A percentile compares a stretch with the other conserved stretches of the same genome.
These are phyloP conservation scores for Talaromyces ruber DNA, from an alignment of 495 filamentous ascomycete species.

Conservation along the genomic window DNA sequence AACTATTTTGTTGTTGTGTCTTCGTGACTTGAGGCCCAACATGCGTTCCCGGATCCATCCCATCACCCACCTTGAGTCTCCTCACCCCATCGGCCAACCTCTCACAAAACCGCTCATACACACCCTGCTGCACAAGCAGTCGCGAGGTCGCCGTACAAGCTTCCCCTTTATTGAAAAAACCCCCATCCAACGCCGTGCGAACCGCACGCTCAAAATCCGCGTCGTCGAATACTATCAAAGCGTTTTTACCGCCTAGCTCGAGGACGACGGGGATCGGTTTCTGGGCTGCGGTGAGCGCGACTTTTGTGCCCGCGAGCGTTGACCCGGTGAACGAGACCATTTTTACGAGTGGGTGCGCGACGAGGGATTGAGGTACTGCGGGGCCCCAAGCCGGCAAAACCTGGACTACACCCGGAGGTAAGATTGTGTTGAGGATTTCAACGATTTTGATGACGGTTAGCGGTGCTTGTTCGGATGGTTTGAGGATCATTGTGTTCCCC, in stretches of 20 bases:
- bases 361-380: neutral
- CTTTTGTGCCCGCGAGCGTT: neutral
- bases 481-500: conserved; percentile 47
- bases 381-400: conserved; percentile 3
- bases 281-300: neutral
- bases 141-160: too few species aligned
- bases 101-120: too few species aligned
- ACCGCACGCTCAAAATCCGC: conserved; percentile 46
- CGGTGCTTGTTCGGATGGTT: conserved; percentile 45
- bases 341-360: conserved; percentile 10
- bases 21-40: too few species aligned
- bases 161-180: too few species aligned
- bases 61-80: too few species aligned
- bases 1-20: too few species aligned
- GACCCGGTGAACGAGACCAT: conserved; percentile 11
- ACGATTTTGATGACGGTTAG: neutral
- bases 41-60: too few species aligned
- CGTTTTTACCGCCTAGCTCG: conserved; percentile 27
- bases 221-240: conserved; percentile 48
- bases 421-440: conserved; percentile 1
- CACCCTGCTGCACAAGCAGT: too few species aligned
- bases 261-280: conserved; percentile 6
- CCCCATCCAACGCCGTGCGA: conserved; percentile 8
- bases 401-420: conserved; percentile 10
- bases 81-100: too few species aligned